These are phyloP conservation scores for Arxiozyma telluris DNA, from an alignment of 1,139 yeast genomes.

Conservation along the genomic window DNA sequence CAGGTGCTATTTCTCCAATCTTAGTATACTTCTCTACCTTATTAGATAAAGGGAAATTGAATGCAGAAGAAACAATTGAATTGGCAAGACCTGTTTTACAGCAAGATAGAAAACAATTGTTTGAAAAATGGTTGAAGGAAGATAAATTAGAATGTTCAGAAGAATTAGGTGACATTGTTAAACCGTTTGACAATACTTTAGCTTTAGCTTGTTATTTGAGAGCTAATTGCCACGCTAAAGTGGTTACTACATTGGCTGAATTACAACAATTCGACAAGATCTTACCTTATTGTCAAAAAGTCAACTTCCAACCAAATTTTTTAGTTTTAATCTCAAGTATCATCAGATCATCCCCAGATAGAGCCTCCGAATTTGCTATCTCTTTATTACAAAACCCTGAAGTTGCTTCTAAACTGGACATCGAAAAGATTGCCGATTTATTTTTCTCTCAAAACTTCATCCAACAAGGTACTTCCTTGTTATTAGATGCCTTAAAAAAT, in stretches of 20 bases:
- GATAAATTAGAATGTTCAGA: conserved; percentile 90
- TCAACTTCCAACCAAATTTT: conserved; percentile 82
- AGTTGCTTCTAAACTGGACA: conserved; percentile 55
- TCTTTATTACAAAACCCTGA: conserved; percentile 61
- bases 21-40: conserved; percentile 87
- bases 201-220: conserved; percentile 89
- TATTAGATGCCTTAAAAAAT: conserved; percentile 88
- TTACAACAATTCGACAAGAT: conserved; percentile 95
- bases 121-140: conserved; percentile 95
- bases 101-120: conserved; percentile 87
- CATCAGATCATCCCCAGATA: conserved; percentile 90
- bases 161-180: conserved; percentile 93
- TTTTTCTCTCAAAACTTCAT: conserved; percentile 90
- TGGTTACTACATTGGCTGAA: conserved; percentile 87
- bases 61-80: conserved; percentile 90
- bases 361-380: conserved; percentile 94
- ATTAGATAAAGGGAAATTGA: conserved; percentile 86
- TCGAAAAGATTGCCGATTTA: conserved; percentile 85
- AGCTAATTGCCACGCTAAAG: conserved; percentile 79
- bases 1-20: conserved; percentile 92
- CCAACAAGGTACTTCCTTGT: conserved; percentile 98
- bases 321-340: conserved; percentile 84
- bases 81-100: conserved; percentile 92
- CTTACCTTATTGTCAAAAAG: conserved; percentile 86
- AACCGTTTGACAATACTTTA: conserved; percentile 74